Conservation (phyloP, 352 stramenopile genomes). For the Pythium insidiosum region DNA sequence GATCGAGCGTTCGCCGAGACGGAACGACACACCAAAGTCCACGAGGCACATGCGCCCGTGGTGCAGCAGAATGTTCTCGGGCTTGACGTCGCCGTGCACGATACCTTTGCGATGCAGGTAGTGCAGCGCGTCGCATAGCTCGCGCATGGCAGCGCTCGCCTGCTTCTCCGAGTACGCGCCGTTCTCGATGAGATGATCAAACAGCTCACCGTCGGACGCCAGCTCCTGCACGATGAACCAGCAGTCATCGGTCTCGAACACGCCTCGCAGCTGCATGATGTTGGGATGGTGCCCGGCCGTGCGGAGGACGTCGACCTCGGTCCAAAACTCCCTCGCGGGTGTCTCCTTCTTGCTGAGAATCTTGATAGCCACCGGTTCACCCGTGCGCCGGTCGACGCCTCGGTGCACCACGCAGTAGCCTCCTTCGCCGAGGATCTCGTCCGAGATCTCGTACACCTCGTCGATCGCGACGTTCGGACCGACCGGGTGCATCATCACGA, state of each 20-base stretch:
- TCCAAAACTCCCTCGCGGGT: slow-evolving; percentile 75
- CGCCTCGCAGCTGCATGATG: slow-evolving; percentile 67
- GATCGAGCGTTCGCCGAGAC: slow-evolving; percentile 65
- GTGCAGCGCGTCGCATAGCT: slow-evolving; percentile 70
- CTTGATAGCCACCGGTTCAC: slow-evolving; percentile 71
- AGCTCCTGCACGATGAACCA: slow-evolving; percentile 85
- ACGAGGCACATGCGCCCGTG: slow-evolving; percentile 74
- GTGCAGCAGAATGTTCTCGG: slow-evolving; percentile 80
- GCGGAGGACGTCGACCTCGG: slow-evolving; percentile 69
- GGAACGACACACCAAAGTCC: slow-evolving; percentile 82
- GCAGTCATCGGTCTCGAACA: slow-evolving; percentile 60
- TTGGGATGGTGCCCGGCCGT: slow-evolving; percentile 67
- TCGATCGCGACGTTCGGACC: slow-evolving; percentile 26
- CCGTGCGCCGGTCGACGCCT: slow-evolving; percentile 48
- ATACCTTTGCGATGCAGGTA: slow-evolving; percentile 85
- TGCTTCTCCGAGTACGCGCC: slow-evolving; percentile 83
- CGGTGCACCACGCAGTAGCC: slow-evolving; percentile 78
- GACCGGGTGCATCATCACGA: slow-evolving; percentile 3
- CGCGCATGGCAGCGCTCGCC: slow-evolving; percentile 53
- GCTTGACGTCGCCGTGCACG: slow-evolving; percentile 86
- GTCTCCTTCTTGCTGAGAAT: slow-evolving; percentile 74
- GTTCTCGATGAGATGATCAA: slow-evolving; percentile 81
- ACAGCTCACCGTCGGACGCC: slow-evolving; percentile 79
- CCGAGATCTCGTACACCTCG: slow-evolving; percentile 65
- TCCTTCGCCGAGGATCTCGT: slow-evolving; percentile 76